phyloP scores from a whole-genome alignment of 1,284 basidiomycete genomes.

The Cryptococcus sp. region DNA sequence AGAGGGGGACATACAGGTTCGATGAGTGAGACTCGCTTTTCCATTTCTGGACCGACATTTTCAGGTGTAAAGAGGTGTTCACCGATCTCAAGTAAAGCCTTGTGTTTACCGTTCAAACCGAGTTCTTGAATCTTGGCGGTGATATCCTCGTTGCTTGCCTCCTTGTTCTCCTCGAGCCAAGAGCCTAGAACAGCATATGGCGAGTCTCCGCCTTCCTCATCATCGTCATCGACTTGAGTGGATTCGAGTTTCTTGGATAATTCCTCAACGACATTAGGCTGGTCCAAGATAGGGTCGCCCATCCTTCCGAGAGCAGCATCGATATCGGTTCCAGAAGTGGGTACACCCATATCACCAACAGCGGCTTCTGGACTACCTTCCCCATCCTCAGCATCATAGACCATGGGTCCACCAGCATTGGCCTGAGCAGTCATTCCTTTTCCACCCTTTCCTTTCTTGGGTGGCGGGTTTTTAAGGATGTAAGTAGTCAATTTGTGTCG shows the following conservation, averaged over 20 bases:
- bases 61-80: slow-evolving; percentile 73
- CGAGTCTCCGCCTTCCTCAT: slow-evolving; percentile 79
- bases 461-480: slow-evolving; percentile 93
- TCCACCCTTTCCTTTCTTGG: slow-evolving; percentile 69
- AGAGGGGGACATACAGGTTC: slow-evolving; percentile 60
- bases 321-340: slow-evolving; percentile 40
- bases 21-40: slow-evolving; percentile 69
- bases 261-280: slow-evolving; percentile 57
- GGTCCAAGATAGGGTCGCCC: slow-evolving; percentile 32
- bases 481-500: slow-evolving; percentile 94
- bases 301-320: slow-evolving; percentile 32
- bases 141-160: slow-evolving; percentile 54
- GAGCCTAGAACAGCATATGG: slow-evolving; percentile 79
- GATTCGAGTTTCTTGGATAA: slow-evolving; percentile 80
- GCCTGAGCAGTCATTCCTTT: slow-evolving; percentile 47
- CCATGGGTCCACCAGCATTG: slow-evolving; percentile 41
- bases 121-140: slow-evolving; percentile 88
- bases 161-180: slow-evolving; percentile 78
- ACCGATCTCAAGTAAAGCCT: slow-evolving; percentile 76
- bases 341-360: slow-evolving; percentile 24
- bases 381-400: slow-evolving; percentile 34
- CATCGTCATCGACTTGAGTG: slow-evolving; percentile 66
- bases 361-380: slow-evolving; percentile 13
- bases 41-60: slow-evolving; percentile 68
- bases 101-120: slow-evolving; percentile 94